Evolutionary conservation across 2,329 filamentous ascomycete genomes (phyloP).

Genomic region (Ophiostoma triangulosporum): DNA sequence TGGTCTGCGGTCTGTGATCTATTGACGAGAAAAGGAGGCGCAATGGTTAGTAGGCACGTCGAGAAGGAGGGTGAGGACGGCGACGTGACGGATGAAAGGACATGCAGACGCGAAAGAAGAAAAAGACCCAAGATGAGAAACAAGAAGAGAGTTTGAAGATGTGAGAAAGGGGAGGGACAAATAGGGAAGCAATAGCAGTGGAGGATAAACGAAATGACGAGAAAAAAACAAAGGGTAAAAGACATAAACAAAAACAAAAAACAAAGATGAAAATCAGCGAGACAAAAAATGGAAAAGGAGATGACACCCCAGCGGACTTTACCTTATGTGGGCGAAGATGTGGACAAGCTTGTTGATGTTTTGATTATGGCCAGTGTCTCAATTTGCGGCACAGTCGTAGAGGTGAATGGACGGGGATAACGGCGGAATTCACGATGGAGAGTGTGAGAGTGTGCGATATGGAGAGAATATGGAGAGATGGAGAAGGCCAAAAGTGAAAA

Average conservation of each 20-base stretch:
- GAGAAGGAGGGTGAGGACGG: background rate
- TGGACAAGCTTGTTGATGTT: conserved; percentile 8
- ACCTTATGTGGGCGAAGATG: conserved; percentile 8
- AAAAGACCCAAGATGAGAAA: background rate
- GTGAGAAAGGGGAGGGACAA: background rate
- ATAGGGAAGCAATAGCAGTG: background rate
- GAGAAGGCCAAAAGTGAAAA: background rate
- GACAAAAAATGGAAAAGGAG: conserved; percentile 1
- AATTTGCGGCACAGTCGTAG: background rate
- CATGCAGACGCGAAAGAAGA: background rate
- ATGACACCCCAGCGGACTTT: conserved; percentile 4
- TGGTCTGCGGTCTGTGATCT: no score
- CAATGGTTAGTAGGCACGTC: background rate
- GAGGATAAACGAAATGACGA: background rate
- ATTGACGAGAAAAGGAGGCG: background rate
- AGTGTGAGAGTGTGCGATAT: background rate
- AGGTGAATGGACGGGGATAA: background rate
- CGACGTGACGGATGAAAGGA: background rate
- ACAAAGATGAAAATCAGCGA: background rate
- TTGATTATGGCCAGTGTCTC: conserved; percentile 1
- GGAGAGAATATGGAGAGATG: background rate
- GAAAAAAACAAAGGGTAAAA: background rate
- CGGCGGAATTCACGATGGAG: background rate
- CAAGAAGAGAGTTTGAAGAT: background rate
- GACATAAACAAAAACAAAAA: background rate